These are phyloP conservation scores for Paramarasmius palmivorus DNA, from an alignment of 1,284 basidiomycete genomes.

Conservation along the genomic window DNA sequence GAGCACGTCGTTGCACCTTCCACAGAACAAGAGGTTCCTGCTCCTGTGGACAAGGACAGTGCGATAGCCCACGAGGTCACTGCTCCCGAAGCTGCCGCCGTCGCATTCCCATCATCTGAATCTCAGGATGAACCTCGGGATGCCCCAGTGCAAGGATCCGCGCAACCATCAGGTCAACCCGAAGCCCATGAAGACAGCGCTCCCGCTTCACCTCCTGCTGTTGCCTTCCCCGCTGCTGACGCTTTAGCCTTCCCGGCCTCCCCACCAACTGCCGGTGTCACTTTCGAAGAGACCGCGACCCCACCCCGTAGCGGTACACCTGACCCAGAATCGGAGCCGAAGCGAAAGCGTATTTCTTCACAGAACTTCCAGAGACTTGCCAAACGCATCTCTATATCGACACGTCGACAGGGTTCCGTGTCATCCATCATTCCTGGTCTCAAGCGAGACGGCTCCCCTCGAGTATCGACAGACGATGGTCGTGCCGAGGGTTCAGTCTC, in stretches of 20 bases:
- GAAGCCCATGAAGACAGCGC: conserved; percentile 23
- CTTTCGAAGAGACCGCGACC: conserved; percentile 48
- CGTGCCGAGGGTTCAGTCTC: conserved; percentile 20
- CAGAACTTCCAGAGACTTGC: conserved; percentile 83
- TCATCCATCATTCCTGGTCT: conserved; percentile 50
- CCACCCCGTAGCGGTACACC: conserved; percentile 58
- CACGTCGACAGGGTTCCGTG: conserved; percentile 55
- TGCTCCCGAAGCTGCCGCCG: conserved; percentile 22
- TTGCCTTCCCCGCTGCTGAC: conserved; percentile 34
- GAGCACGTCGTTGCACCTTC: background rate
- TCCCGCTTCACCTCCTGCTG: conserved; percentile 18
- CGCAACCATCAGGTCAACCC: background rate
- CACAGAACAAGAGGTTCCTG: conserved; percentile 4
- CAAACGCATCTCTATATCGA: conserved; percentile 66
- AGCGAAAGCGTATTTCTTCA: conserved; percentile 75
- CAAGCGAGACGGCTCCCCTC: conserved; percentile 35
- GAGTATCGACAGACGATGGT: conserved; percentile 38
- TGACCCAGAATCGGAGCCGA: conserved; percentile 69
- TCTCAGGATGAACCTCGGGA: background rate
- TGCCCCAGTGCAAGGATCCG: background rate
- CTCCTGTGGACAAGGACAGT: conserved; percentile 11
- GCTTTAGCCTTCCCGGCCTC: conserved; percentile 21
- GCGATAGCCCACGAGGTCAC: conserved; percentile 5
- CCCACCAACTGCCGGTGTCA: conserved; percentile 38
- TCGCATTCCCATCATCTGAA: conserved; percentile 46